Evolutionary conservation across 2,329 filamentous ascomycete genomes (phyloP).

Genomic region (Alternaria arbusti): DNA sequence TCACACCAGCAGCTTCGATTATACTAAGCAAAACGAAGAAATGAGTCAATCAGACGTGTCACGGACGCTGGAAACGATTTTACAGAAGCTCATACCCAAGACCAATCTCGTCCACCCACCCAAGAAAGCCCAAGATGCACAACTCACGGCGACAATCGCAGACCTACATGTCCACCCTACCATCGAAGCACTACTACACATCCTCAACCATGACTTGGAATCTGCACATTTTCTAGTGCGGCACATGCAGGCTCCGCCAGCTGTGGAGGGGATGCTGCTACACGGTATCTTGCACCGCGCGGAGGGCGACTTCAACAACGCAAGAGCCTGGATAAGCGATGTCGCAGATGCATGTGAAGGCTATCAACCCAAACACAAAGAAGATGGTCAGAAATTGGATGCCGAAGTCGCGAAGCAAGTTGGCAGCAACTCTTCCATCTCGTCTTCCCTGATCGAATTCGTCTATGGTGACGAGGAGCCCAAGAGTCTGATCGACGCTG

Average conservation of each 20-base stretch:
- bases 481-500: constrained; percentile 42
- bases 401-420: constrained; percentile 5
- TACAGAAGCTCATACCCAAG: constrained; percentile 17
- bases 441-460: constrained; percentile 14
- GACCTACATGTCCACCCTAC: constrained; percentile 53
- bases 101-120: constrained; percentile 21
- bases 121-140: constrained; percentile 11
- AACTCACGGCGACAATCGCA: constrained; percentile 28
- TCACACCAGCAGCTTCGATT: not conserved
- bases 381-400: constrained; percentile 22
- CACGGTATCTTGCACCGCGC: constrained; percentile 59
- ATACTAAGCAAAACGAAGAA: not conserved
- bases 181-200: constrained; percentile 59
- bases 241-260: constrained; percentile 59
- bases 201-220: constrained; percentile 59
- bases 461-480: constrained; percentile 29
- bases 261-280: constrained; percentile 59
- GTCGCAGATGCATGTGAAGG: constrained; percentile 48
- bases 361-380: constrained; percentile 30
- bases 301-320: constrained; percentile 59
- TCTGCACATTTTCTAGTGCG: constrained; percentile 60
- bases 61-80: constrained; percentile 12
- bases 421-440: constrained; percentile 8
- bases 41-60: constrained; percentile 1
- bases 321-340: constrained; percentile 57